Evolutionary conservation across 2,329 filamentous ascomycete species (phyloP).

Genomic region (Ophiosphaerella narmari): DNA sequence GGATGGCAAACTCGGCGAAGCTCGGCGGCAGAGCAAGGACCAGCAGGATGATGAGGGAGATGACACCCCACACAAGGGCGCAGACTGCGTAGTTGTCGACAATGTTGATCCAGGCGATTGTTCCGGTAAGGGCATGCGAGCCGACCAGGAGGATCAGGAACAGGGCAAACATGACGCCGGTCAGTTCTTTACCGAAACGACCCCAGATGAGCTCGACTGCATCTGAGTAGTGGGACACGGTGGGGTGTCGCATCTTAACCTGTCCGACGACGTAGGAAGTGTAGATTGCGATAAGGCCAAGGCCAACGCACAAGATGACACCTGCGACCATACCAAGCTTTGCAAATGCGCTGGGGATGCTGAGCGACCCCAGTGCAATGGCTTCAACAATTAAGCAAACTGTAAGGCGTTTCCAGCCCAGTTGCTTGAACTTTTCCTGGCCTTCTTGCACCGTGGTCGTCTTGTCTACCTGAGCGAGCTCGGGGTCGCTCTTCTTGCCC

Average conservation of each 20-base stretch:
- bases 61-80: constrained; percentile 67
- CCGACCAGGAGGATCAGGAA: constrained; percentile 64
- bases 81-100: constrained; percentile 63
- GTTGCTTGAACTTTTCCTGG: constrained; percentile 46
- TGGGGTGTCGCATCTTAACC: constrained; percentile 62
- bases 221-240: constrained; percentile 70
- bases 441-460: constrained; percentile 41
- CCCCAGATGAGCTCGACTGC: constrained; percentile 69
- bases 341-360: constrained; percentile 52
- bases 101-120: constrained; percentile 68
- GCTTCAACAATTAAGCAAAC: constrained; percentile 57
- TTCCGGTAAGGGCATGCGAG: constrained; percentile 72
- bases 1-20: constrained; percentile 65
- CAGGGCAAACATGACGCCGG: constrained; percentile 60
- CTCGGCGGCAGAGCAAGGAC: constrained; percentile 66
- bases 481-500: constrained; percentile 41
- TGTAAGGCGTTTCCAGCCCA: constrained; percentile 58
- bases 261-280: constrained; percentile 66
- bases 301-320: constrained; percentile 50
- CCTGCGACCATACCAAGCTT: constrained; percentile 54
- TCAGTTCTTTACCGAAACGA: constrained; percentile 52
- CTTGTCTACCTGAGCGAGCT: constrained; percentile 38
- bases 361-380: constrained; percentile 54
- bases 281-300: constrained; percentile 65
- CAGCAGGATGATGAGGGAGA: constrained; percentile 65